phyloP scores from a whole-genome alignment of 192 early-diverging fungal genomes.

The Physocladia obscura region DNA sequence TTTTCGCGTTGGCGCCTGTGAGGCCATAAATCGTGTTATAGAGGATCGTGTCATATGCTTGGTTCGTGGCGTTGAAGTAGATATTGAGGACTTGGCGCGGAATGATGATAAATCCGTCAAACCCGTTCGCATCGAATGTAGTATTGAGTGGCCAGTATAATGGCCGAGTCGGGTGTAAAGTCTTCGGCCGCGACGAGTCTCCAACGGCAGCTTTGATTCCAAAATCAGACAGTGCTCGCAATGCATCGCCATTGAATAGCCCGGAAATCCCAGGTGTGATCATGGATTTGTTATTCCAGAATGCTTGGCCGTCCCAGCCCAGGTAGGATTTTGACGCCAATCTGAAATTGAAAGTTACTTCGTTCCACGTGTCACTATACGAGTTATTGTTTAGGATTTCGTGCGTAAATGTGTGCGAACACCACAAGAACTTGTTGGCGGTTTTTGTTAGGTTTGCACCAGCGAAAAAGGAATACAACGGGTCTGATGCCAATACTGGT shows the following conservation, averaged over 20 bases:
- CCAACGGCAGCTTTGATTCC: slow-evolving; percentile 29
- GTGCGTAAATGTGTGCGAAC: slow-evolving; percentile 22
- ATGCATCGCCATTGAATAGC: slow-evolving; percentile 25
- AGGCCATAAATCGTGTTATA: slow-evolving; percentile 31
- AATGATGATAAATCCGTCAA: slow-evolving; percentile 45
- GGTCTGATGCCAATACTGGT: neutral
- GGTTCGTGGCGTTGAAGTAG: slow-evolving; percentile 40
- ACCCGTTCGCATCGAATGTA: slow-evolving; percentile 38
- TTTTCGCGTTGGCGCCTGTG: neutral
- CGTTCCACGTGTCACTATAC: slow-evolving; percentile 7
- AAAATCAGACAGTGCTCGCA: slow-evolving; percentile 9
- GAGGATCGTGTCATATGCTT: slow-evolving; percentile 13
- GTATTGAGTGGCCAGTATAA: slow-evolving; percentile 37
- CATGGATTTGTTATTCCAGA: slow-evolving; percentile 12
- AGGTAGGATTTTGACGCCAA: neutral
- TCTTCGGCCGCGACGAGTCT: slow-evolving; percentile 33
- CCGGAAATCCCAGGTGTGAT: slow-evolving; percentile 28
- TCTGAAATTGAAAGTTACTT: slow-evolving; percentile 9
- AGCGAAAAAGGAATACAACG: neutral
- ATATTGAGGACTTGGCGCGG: slow-evolving; percentile 42
- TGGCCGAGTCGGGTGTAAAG: slow-evolving; percentile 13
- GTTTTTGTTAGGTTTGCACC: neutral
- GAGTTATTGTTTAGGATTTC: slow-evolving; percentile 27
- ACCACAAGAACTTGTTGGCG: slow-evolving; percentile 39
- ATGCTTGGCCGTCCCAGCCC: neutral